Conservation (phyloP, 202 grass and related monocot genomes). For the Saccharum hybrid region DNA sequence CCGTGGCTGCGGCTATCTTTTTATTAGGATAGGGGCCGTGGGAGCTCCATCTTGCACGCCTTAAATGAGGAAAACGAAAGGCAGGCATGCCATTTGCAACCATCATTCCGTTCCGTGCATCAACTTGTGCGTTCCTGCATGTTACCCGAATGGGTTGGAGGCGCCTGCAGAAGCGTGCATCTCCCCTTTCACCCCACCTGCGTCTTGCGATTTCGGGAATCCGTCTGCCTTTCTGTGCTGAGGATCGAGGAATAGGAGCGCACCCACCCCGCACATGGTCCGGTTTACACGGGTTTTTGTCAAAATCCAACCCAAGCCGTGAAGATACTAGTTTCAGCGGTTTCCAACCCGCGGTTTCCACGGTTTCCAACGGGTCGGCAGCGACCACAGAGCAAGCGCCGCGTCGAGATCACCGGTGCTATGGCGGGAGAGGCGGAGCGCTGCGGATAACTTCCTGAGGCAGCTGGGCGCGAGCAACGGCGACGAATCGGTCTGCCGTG, state of each 20-base stretch:
- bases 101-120: not conserved
- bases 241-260: not conserved
- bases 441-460: too few relatives aligned
- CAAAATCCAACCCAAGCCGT: too few relatives aligned
- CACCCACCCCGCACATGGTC: too few relatives aligned
- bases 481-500: too few relatives aligned
- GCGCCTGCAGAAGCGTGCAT: slow-evolving; percentile 8
- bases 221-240: slow-evolving; percentile 8
- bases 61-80: slow-evolving; percentile 51
- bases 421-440: too few relatives aligned
- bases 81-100: slow-evolving; percentile 7
- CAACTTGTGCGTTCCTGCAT: slow-evolving; percentile 22
- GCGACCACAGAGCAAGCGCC: too few relatives aligned
- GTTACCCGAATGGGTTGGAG: not conserved
- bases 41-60: slow-evolving; percentile 24
- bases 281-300: too few relatives aligned
- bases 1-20: not conserved
- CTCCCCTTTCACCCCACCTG: slow-evolving; percentile 37
- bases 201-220: not conserved
- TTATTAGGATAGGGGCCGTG: not conserved
- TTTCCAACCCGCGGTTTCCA: too few relatives aligned
- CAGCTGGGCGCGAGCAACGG: too few relatives aligned
- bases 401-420: too few relatives aligned
- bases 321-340: too few relatives aligned
- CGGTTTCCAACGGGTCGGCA: too few relatives aligned